Evolutionary conservation across 2,329 filamentous ascomycete species (phyloP).

Genomic region (Microsporum canis): DNA sequence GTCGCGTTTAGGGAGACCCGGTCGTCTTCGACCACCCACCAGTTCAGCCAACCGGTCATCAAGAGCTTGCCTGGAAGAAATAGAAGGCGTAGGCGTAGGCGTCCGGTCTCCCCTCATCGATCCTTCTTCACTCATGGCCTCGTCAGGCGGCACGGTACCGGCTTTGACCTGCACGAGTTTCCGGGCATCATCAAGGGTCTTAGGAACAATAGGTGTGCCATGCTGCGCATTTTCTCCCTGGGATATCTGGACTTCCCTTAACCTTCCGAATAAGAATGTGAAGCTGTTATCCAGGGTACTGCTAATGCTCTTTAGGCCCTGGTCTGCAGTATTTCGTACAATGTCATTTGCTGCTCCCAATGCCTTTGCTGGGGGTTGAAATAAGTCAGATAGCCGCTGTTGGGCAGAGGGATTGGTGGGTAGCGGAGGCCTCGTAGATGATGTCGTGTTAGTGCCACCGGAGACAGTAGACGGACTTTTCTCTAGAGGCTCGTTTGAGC

Average conservation of each 20-base stretch:
- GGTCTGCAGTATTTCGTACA: slow-evolving; percentile 77
- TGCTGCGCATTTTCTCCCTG: slow-evolving; percentile 36
- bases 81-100: slow-evolving; percentile 19
- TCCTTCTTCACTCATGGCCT: slow-evolving; percentile 40
- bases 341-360: slow-evolving; percentile 75
- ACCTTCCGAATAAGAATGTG: slow-evolving; percentile 79
- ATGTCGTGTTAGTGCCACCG: slow-evolving; percentile 20
- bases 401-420: slow-evolving; percentile 45
- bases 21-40: slow-evolving; percentile 52
- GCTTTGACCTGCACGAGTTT: slow-evolving; percentile 58
- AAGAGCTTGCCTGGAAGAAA: slow-evolving; percentile 29
- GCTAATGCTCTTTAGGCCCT: slow-evolving; percentile 83
- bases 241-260: slow-evolving; percentile 55
- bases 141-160: slow-evolving; percentile 39
- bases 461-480: slow-evolving; percentile 12
- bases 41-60: slow-evolving; percentile 61
- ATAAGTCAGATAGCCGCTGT: slow-evolving; percentile 69
- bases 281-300: slow-evolving; percentile 85
- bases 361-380: slow-evolving; percentile 71
- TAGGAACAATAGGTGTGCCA: slow-evolving; percentile 55
- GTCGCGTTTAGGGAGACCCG: slow-evolving; percentile 57
- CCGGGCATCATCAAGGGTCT: slow-evolving; percentile 83
- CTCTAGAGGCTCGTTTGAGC: slow-evolving; percentile 1
- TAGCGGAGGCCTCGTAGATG: slow-evolving; percentile 13
- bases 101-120: slow-evolving; percentile 37